These are phyloP conservation scores for Mytilinidion resinicola DNA, from an alignment of 495 filamentous ascomycete species.

Conservation along the genomic window DNA sequence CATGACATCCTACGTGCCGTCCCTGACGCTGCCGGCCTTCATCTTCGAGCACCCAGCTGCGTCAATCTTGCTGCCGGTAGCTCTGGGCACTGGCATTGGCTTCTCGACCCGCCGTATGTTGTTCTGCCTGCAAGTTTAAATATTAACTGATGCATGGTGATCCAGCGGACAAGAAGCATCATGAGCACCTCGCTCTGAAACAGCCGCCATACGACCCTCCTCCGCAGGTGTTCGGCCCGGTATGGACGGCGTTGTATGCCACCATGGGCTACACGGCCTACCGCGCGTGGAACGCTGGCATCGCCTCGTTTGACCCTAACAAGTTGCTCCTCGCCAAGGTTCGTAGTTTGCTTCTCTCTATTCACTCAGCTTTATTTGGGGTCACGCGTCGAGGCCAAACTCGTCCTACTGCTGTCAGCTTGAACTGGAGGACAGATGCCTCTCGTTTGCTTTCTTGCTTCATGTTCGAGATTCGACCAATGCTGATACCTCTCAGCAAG, in stretches of 20 bases:
- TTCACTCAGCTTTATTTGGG: neutral
- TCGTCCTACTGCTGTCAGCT: no score
- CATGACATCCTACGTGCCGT: conserved; percentile 61
- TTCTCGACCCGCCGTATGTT: conserved; percentile 52
- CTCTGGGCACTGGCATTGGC: conserved; percentile 57
- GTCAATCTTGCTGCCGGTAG: conserved; percentile 63
- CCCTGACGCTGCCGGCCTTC: conserved; percentile 52
- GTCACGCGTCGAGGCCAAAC: neutral
- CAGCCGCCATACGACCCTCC: conserved; percentile 81
- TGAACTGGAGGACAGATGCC: no score
- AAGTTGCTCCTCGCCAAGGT: conserved; percentile 40
- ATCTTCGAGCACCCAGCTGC: conserved; percentile 60
- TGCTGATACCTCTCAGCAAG: conserved; percentile 39
- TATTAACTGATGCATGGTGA: conserved; percentile 1
- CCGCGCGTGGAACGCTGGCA: conserved; percentile 57
- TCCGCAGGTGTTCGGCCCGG: conserved; percentile 70
- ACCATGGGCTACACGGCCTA: conserved; percentile 86
- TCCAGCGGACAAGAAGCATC: conserved; percentile 51
- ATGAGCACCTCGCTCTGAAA: conserved; percentile 58
- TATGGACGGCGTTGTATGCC: conserved; percentile 81
- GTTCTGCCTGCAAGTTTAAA: neutral
- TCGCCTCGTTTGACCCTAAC: conserved; percentile 41
- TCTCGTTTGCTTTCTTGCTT: no score
- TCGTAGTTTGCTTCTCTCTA: neutral
- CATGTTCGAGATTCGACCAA: no score